phyloP scores from a whole-genome alignment of 768 basidiomycete genomes.

The Leccinum subtestaceum region DNA sequence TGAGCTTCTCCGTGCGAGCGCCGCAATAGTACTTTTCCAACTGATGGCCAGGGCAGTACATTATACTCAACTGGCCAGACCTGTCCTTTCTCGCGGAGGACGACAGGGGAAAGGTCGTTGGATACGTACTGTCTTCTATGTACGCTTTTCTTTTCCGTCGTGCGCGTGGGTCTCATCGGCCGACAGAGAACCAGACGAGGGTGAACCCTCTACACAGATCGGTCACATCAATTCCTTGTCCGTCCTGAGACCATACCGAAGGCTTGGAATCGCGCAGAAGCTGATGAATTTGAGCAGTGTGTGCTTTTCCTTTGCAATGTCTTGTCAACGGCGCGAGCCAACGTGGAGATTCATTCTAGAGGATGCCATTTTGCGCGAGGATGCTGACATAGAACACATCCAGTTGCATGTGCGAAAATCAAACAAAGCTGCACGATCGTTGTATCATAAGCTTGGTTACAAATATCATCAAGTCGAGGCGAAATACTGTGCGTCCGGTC shows the following conservation, averaged over 20 bases:
- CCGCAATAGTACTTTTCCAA: background rate
- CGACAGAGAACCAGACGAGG: slow-evolving; percentile 25
- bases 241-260: slow-evolving; percentile 28
- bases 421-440: slow-evolving; percentile 21
- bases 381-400: slow-evolving; percentile 16
- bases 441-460: slow-evolving; percentile 30
- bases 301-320: slow-evolving; percentile 3
- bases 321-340: background rate
- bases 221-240: slow-evolving; percentile 31
- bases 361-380: slow-evolving; percentile 23
- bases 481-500: slow-evolving; percentile 26
- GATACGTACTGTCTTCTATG: slow-evolving; percentile 58
- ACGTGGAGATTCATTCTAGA: slow-evolving; percentile 14
- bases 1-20: slow-evolving; percentile 13
- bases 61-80: slow-evolving; percentile 50
- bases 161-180: slow-evolving; percentile 2
- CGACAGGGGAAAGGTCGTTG: slow-evolving; percentile 47
- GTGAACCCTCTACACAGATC: slow-evolving; percentile 6
- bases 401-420: slow-evolving; percentile 31
- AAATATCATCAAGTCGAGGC: slow-evolving; percentile 6
- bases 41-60: slow-evolving; percentile 40
- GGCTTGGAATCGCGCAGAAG: slow-evolving; percentile 27
- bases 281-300: slow-evolving; percentile 28
- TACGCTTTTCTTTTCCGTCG: slow-evolving; percentile 25
- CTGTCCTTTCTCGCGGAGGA: slow-evolving; percentile 54